Base-by-base conservation (phyloP, 768 basidiomycete species). In the Tulasnella sp. region DNA sequence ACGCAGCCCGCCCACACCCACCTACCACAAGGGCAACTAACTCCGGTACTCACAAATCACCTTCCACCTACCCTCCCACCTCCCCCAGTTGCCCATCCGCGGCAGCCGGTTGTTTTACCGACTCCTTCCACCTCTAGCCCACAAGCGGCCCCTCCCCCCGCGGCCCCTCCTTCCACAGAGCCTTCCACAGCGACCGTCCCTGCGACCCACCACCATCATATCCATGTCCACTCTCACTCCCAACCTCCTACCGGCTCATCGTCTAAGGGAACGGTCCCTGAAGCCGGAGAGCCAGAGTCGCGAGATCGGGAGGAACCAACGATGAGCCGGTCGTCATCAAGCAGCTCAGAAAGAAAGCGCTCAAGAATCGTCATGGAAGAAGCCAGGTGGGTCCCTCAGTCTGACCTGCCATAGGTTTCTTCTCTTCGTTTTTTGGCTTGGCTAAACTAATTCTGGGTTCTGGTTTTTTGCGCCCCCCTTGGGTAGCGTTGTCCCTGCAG, bases 401-500 rank as follows among this genome's bases (percentile, higher is more conserved):
- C 55, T 37, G 35, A 75, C 11, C 16, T 3, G 42, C 40, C 18
- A 74, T n/a, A 32, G 18, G 18, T 48, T 48, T 23, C 16, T 29
- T 42, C 11, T 74, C n/a, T 26, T 51, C 23, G 26, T 26, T 67
- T 26, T 67, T 67, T 32, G 10, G 5, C 29, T 10, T 26, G 32
- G 29, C 26, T 35, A 13, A 67, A 73, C 71, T 73, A 35, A 73
- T 35, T 15, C 18, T 48, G 32, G 73, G 29, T 48, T 48, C 39
- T 74, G 32, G 26, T n/a, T 35, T 74, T 48, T 20, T 35, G 35
- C n/a, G n/a, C 71, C 73, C 32, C 32, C 44, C 51, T 74, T 74
- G 71, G 37, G 48, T 48, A 77, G 77, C 71, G 44, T 80, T 44
- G 42, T 80, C 7, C 85, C 85, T 15, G 85, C 85, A 78, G 90